Base-by-base conservation (phyloP, 306 rosid genomes). In the Castanospermum australe region DNA sequence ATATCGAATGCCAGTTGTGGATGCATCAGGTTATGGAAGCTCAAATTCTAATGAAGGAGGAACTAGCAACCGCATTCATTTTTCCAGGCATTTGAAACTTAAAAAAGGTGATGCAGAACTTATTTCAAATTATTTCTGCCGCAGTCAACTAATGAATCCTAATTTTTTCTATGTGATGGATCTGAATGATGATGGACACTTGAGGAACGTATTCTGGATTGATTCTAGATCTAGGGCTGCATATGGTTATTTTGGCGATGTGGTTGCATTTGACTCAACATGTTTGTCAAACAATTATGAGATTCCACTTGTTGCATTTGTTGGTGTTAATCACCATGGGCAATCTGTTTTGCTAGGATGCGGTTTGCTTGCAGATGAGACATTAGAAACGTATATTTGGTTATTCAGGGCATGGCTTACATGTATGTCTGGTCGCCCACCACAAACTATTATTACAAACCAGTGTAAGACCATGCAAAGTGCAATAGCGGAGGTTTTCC, bases 331-430 rank as follows among this genome's bases (percentile, higher is more conserved):
- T 84, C 99, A 92, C 87, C 99, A 95, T 83, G 96, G 94, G 67
- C 83, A 89, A 52, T 86, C 90, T 25, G 18, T 90, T 82, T 86
- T 92, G 64, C 83, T 92, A 71, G 99, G 98, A 47, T 91, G 94
- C 83, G 98, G 96, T 75, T 86, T 95, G 76, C 92, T 95, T 77
- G 92, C 96, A 4, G 99, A 90, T 70, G 97, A 92, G 85, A 84
- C 90, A 10, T 73, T 82, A 47, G 99, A 95, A 71, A 87, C 97
- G 2, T 95, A 91, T 80, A 71, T 88, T 73, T 95, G 99, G 99
- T 81, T 92, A 51, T 90, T 95, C 86, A 90, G 99, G 90, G 97
- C 92, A 20, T 95, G 99, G 99, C 89, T 95, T 75, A 91, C 99
- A 12, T 90, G 94, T 79, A 87, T 95, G 96, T 88, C 90, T 30